Evolutionary conservation across 805 yeast genomes (phyloP).

Genomic region (Starmerella etchellsii): DNA sequence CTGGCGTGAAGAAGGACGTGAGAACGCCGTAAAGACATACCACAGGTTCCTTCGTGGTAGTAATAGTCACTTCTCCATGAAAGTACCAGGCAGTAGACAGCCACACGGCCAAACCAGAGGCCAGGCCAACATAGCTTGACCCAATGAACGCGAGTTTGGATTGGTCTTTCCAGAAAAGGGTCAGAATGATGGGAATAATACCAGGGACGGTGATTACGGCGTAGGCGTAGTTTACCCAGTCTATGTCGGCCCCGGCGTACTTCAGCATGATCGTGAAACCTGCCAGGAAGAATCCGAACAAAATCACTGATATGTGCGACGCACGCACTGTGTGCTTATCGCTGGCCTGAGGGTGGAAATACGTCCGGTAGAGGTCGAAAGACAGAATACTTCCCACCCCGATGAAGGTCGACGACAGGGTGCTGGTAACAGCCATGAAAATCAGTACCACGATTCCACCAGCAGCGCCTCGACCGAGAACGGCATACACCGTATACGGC

Average conservation of each 20-base stretch:
- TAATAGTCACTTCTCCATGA: too few species aligned
- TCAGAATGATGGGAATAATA: slow-evolving; percentile 36
- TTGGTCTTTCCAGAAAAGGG: slow-evolving; percentile 39
- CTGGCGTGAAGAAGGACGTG: too few species aligned
- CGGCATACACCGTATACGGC: slow-evolving; percentile 62
- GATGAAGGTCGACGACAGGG: slow-evolving; percentile 75
- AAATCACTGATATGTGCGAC: slow-evolving; percentile 50
- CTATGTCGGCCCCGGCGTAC: slow-evolving; percentile 73
- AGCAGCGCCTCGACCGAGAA: slow-evolving; percentile 77
- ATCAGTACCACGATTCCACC: slow-evolving; percentile 59
- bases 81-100: too few species aligned
- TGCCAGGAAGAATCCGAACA: slow-evolving; percentile 48
- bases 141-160: too few species aligned
- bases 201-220: slow-evolving; percentile 49
- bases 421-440: slow-evolving; percentile 80
- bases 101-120: too few species aligned
- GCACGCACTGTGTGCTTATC: slow-evolving; percentile 53
- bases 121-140: not conserved
- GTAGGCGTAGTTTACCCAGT: slow-evolving; percentile 70
- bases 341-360: slow-evolving; percentile 59
- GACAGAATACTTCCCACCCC: slow-evolving; percentile 71
- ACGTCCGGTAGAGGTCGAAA: slow-evolving; percentile 66
- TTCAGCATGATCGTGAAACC: slow-evolving; percentile 66
- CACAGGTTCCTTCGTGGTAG: too few species aligned
- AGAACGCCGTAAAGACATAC: too few species aligned